Base-by-base conservation (phyloP, 495 filamentous ascomycete species). In the Ascodesmis nigricans region DNA sequence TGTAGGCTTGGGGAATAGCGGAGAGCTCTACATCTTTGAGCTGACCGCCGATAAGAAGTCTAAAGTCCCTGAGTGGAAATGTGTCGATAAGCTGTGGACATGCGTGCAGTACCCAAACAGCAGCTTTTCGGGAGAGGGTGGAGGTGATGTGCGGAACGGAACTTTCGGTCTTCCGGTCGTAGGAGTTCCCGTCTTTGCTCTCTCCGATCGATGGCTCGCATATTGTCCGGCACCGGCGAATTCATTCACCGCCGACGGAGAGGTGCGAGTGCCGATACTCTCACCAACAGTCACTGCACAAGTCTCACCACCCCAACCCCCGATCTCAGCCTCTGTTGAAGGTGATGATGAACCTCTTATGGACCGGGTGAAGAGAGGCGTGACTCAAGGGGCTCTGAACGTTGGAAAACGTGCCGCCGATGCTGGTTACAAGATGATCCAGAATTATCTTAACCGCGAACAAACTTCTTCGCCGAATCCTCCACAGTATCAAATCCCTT, bases 381-480 rank as follows among this genome's bases (percentile, higher is more conserved):
- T 81, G 1, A 75, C 87, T 0, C 84, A 93, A 49, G 81, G 87
- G 46, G 57, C 91, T n/a, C 75, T 97, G 33, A 75, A 75, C 44
- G 76, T 78, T 16, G 80, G 80, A 13, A 75, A 71, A 40, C 91
- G 77, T 74, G 70, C 87, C 50, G 75, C 75, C 4, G 80, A 77
- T 44, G 77, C 90, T 42, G 75, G 82, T 3, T 63, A 74, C 41
- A 80, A 90, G 44, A 74, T 73, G 0, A 90, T 80, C 69, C 82
- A 80, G 43, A 78, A 63, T 44, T 93, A 95, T 54, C 87, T 78
- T 76, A 78, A 75, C 36, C 40, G 47, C 21, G 22, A 18, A 26
- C n/a, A n/a, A n/a, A n/a, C n/a, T n/a, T n/a, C n/a, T 5, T 31
- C 43, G 13, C 22, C 42, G 17, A 33, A 31, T 28, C 31, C 42